Evolutionary conservation across 2,329 filamentous ascomycete genomes (phyloP).

Genomic region (Stenocarpella maydis): DNA sequence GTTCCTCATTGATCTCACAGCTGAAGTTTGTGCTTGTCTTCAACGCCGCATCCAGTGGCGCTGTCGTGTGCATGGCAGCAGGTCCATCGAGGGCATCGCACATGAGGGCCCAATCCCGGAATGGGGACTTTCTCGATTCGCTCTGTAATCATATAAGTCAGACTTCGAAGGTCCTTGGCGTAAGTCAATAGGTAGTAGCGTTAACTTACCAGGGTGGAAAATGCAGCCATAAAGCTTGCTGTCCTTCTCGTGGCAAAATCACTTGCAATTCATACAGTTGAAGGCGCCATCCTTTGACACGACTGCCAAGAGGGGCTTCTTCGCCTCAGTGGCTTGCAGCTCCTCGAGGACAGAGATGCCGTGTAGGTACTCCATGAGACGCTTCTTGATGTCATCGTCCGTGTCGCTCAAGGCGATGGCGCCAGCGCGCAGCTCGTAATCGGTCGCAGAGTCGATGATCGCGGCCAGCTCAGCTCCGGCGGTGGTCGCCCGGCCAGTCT

Average conservation of each 20-base stretch:
- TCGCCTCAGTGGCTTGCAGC: background rate
- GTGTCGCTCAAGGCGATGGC: background rate
- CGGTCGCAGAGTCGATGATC: background rate
- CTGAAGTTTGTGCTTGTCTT: background rate
- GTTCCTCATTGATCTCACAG: background rate
- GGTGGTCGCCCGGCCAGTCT: background rate
- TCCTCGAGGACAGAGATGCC: background rate
- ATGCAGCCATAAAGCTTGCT: background rate
- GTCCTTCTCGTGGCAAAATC: background rate
- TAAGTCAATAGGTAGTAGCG: background rate
- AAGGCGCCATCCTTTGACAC: no score
- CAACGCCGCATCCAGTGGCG: no score
- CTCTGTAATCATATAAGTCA: background rate
- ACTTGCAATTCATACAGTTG: background rate
- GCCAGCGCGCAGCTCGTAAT: background rate
- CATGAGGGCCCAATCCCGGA: background rate
- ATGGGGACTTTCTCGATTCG: background rate
- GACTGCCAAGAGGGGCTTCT: no score
- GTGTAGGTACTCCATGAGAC: background rate
- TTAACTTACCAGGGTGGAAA: background rate
- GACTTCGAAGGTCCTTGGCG: background rate
- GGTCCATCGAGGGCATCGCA: background rate
- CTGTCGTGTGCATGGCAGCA: background rate
- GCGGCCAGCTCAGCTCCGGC: background rate
- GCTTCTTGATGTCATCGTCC: background rate